Percentiles rank a stretch among this genome's conserved stretches.
These are phyloP conservation scores for Gnomoniopsis sp. DNA, from an alignment of 2,329 filamentous ascomycete species.

Conservation along the genomic window DNA sequence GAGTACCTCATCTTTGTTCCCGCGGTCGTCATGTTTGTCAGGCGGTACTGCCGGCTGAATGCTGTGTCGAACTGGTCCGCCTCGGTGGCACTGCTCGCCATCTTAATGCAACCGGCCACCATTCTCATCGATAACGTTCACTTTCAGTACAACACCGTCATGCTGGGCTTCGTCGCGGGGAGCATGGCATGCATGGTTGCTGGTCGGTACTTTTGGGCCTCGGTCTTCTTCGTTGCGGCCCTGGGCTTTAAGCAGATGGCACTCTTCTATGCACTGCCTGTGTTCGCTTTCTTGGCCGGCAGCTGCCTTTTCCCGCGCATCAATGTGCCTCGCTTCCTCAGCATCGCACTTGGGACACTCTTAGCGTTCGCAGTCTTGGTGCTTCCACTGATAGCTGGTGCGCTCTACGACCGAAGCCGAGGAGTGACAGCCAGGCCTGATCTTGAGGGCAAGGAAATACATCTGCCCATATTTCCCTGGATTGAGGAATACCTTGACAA, in stretches of 20 bases:
- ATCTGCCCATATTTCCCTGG: conserved; percentile 60
- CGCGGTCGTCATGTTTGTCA: conserved; percentile 78
- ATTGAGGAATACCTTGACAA: conserved; percentile 59
- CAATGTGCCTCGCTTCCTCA: conserved; percentile 64
- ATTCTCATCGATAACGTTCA: conserved; percentile 93
- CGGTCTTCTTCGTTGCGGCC: conserved; percentile 88
- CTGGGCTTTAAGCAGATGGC: conserved; percentile 99
- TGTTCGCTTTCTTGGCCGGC: conserved; percentile 89
- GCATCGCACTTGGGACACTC: conserved; percentile 71
- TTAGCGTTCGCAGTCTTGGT: conserved; percentile 72
- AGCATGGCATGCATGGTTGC: conserved; percentile 87
- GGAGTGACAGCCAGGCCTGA: conserved; percentile 57
- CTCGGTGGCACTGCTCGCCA: conserved; percentile 80
- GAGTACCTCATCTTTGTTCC: conserved; percentile 90
- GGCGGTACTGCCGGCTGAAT: conserved; percentile 73
- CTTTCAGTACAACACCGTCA: conserved; percentile 98
- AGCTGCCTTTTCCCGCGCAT: conserved; percentile 75
- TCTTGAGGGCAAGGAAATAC: conserved; percentile 54
- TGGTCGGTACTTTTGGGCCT: conserved; percentile 80
- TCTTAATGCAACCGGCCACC: conserved; percentile 86
- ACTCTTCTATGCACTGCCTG: conserved; percentile 88
- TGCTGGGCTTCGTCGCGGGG: conserved; percentile 87
- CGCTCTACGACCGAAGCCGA: conserved; percentile 64
- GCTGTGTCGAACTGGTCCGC: conserved; percentile 78
- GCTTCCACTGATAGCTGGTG: conserved; percentile 70